Evolutionary conservation across 2,329 filamentous ascomycete genomes (phyloP).

Genomic region (Aspergillus sp.): DNA sequence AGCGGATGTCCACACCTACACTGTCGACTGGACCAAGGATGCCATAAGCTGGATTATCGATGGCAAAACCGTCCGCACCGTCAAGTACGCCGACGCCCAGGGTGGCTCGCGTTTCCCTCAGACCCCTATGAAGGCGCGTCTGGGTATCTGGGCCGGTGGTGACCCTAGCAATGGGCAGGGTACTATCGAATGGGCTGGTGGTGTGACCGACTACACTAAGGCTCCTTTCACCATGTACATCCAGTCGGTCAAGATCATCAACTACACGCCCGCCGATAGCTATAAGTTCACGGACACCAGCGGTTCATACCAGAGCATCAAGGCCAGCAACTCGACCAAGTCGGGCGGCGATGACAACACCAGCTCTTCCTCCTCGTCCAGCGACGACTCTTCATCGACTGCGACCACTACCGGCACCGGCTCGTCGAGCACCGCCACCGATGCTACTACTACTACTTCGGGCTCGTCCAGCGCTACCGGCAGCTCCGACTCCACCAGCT

Average conservation of each 20-base stretch:
- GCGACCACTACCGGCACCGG: constrained; percentile 2
- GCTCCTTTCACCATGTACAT: constrained; percentile 69
- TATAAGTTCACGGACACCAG: constrained; percentile 57
- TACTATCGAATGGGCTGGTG: constrained; percentile 63
- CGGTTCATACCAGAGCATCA: constrained; percentile 58
- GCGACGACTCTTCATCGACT: not conserved
- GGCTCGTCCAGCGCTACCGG: not conserved
- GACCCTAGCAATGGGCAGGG: constrained; percentile 31
- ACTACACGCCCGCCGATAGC: constrained; percentile 52
- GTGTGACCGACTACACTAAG: constrained; percentile 55
- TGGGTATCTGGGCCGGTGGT: constrained; percentile 64
- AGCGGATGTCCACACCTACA: constrained; percentile 38
- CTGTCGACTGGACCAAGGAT: constrained; percentile 58
- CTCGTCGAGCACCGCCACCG: constrained; percentile 1
- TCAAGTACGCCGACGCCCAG: constrained; percentile 52
- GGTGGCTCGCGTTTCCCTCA: constrained; percentile 57
- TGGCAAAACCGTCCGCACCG: constrained; percentile 52
- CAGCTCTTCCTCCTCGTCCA: constrained; percentile 5
- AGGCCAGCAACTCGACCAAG: constrained; percentile 20
- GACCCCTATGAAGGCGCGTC: constrained; percentile 63
- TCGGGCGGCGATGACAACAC: constrained; percentile 1
- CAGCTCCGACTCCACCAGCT: not conserved
- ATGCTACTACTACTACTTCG: constrained; percentile 1
- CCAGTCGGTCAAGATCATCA: constrained; percentile 50
- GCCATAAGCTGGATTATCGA: constrained; percentile 59